Percentiles rank a stretch among this genome's conserved stretches.
Evolutionary conservation across 2,329 filamentous ascomycete genomes (phyloP).

Genomic region (Claviceps lovelessii): DNA sequence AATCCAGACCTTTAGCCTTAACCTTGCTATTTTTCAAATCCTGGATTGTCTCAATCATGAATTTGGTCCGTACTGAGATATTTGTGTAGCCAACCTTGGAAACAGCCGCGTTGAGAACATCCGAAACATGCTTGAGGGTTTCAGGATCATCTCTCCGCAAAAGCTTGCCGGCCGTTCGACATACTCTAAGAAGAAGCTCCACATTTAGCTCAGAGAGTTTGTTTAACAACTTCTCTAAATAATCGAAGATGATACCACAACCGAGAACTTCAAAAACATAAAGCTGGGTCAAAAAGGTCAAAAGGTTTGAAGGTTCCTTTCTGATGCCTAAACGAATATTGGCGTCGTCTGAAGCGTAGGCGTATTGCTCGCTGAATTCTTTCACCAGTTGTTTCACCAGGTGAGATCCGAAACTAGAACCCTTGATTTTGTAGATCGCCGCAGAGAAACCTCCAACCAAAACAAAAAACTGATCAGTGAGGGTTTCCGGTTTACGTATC

Average conservation of each 20-base stretch:
- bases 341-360: slow-evolving; percentile 23
- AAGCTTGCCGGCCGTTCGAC: slow-evolving; percentile 68
- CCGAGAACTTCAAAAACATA: slow-evolving; percentile 87
- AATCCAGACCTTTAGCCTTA: slow-evolving; percentile 58
- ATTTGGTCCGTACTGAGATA: slow-evolving; percentile 77
- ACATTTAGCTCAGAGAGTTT: slow-evolving; percentile 74
- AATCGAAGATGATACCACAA: slow-evolving; percentile 76
- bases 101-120: slow-evolving; percentile 60
- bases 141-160: slow-evolving; percentile 80
- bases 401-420: slow-evolving; percentile 79
- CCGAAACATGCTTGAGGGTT: slow-evolving; percentile 75
- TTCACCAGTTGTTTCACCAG: slow-evolving; percentile 66
- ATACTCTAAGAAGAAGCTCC: slow-evolving; percentile 71
- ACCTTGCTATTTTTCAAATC: slow-evolving; percentile 89
- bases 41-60: slow-evolving; percentile 94
- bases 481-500: slow-evolving; percentile 59
- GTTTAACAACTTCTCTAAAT: slow-evolving; percentile 62
- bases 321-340: slow-evolving; percentile 24
- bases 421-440: slow-evolving; percentile 73
- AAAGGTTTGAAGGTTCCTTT: slow-evolving; percentile 49
- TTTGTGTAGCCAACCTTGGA: slow-evolving; percentile 51
- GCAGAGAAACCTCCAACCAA: slow-evolving; percentile 81
- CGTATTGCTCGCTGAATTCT: slow-evolving; percentile 55
- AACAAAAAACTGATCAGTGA: slow-evolving; percentile 82
- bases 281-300: slow-evolving; percentile 70